Conservation (phyloP, 1,139 yeast genomes). For the Debaryomycetaceae sp. region DNA sequence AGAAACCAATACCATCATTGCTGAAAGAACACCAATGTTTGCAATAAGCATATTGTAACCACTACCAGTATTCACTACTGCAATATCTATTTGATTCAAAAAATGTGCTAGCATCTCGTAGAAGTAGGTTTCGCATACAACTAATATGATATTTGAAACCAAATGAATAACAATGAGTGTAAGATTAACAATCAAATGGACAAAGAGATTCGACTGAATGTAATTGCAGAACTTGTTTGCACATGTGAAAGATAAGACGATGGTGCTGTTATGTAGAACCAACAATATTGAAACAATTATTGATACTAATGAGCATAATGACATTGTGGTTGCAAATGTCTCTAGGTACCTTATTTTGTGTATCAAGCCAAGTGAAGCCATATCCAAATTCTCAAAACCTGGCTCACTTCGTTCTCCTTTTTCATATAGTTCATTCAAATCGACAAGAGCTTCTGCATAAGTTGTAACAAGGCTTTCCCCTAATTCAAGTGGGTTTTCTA, state of each 20-base stretch:
- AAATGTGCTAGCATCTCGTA: constrained; percentile 8
- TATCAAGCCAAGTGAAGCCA: constrained; percentile 1
- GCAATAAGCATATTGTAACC: constrained; percentile 9
- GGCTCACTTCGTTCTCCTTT: constrained; percentile 1
- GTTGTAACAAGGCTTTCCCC: constrained; percentile 41
- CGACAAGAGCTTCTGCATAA: constrained; percentile 16
- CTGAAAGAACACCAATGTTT: neutral
- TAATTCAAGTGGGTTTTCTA: constrained; percentile 32
- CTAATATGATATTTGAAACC: neutral
- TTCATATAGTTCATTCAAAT: constrained; percentile 1
- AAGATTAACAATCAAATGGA: neutral
- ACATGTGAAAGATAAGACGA: neutral
- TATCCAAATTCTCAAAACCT: constrained; percentile 2
- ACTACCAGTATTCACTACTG: constrained; percentile 9
- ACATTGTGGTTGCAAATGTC: constrained; percentile 1
- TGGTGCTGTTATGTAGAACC: neutral
- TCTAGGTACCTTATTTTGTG: constrained; percentile 1
- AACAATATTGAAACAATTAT: constrained; percentile 1
- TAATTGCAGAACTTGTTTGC: neutral
- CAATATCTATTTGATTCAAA: constrained; percentile 9
- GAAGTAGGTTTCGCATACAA: constrained; percentile 10
- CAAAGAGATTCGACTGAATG: neutral
- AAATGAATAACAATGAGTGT: neutral
- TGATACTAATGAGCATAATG: constrained; percentile 1
- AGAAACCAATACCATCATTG: neutral